Evolutionary conservation across 2,329 filamentous ascomycete genomes (phyloP).

Genomic region (Calonectria leucothoes): DNA sequence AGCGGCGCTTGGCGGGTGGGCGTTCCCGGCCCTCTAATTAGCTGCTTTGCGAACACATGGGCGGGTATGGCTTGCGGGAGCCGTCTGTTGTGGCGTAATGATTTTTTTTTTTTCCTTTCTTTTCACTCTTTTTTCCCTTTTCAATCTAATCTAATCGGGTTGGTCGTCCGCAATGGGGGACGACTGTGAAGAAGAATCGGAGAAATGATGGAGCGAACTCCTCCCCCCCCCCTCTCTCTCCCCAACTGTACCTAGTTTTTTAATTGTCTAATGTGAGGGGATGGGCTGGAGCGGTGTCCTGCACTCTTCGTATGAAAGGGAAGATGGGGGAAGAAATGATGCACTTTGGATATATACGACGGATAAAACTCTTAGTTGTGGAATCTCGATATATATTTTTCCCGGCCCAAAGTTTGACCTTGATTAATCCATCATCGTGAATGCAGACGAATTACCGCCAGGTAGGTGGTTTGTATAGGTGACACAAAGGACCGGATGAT

Average conservation of each 20-base stretch:
- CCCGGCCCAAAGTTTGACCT: background rate
- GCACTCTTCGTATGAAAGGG: background rate
- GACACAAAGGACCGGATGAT: background rate
- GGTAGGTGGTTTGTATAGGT: too few relatives aligned
- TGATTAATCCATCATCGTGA: background rate
- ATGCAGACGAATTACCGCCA: too few relatives aligned
- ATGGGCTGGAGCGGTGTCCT: background rate
- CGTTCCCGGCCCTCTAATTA: background rate
- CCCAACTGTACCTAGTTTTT: background rate
- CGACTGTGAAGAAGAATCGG: background rate
- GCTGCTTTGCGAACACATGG: background rate
- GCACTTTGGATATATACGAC: background rate
- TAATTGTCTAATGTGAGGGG: background rate
- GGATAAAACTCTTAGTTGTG: background rate
- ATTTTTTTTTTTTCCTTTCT: background rate
- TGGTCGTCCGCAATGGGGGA: background rate
- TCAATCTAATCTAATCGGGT: background rate
- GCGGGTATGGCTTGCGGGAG: slow-evolving; percentile 10
- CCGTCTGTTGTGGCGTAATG: background rate
- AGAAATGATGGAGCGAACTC: background rate
- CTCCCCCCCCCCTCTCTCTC: too few relatives aligned
- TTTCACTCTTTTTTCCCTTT: background rate
- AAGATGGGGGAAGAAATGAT: background rate
- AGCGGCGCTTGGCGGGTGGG: background rate
- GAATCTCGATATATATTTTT: background rate